Percentiles rank a stretch among this genome's conserved stretches.
phyloP scores from a whole-genome alignment of 1,284 basidiomycete genomes.

The Cutaneotrichosporon cyanovorans region DNA sequence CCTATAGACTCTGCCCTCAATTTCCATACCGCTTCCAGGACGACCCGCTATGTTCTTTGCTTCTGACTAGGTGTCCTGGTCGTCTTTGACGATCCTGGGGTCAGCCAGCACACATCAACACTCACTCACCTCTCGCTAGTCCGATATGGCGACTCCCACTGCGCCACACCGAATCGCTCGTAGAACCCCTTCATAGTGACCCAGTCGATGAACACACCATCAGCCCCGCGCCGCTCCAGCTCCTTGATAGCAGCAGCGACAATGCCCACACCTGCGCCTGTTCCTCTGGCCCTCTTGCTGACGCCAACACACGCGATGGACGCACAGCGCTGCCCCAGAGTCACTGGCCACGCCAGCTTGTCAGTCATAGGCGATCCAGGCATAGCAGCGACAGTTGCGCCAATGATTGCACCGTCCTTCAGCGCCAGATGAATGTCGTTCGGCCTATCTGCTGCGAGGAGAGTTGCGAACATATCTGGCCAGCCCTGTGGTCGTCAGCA shows the following conservation, averaged over 20 bases:
- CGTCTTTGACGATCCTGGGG: no score
- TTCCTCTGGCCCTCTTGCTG: slow-evolving; percentile 4
- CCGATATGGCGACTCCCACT: slow-evolving; percentile 18
- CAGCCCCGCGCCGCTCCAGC: slow-evolving; percentile 16
- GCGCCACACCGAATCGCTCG: slow-evolving; percentile 15
- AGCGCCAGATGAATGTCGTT: slow-evolving; percentile 18
- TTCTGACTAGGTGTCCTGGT: no score
- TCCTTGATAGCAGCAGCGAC: slow-evolving; percentile 14
- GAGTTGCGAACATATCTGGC: slow-evolving; percentile 21
- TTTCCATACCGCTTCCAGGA: no score
- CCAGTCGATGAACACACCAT: slow-evolving; percentile 28
- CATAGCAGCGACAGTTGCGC: slow-evolving; percentile 18
- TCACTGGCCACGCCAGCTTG: slow-evolving; percentile 14
- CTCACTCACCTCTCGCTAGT: background rate
- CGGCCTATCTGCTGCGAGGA: slow-evolving; percentile 10
- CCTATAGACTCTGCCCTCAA: no score
- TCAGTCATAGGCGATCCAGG: slow-evolving; percentile 4
- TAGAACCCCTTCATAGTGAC: slow-evolving; percentile 23
- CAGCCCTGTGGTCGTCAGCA: slow-evolving; percentile 23
- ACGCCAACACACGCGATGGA: slow-evolving; percentile 21
- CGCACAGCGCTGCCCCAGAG: slow-evolving; percentile 15
- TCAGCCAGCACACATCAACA: no score
- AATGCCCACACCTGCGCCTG: slow-evolving; percentile 19
- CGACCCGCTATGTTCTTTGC: no score
- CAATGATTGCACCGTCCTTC: slow-evolving; percentile 13